A percentile compares a stretch with the other conserved stretches of the same genome.
Conservation (phyloP, 2,329 filamentous ascomycete genomes). For the Botrytis galanthina region DNA sequence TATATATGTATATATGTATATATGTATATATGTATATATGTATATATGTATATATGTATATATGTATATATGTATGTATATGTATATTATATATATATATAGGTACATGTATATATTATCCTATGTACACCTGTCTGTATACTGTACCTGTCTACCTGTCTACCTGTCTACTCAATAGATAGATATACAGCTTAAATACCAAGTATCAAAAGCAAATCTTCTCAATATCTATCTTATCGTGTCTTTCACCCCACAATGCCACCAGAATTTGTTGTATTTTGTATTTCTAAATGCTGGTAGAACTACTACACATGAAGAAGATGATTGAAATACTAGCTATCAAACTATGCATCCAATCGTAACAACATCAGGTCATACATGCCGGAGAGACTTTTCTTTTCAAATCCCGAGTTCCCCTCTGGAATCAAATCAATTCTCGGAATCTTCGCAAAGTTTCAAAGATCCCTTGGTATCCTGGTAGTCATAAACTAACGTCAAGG, state of each 20-base stretch:
- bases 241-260: background rate
- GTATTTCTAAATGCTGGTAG: no score
- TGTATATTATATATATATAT: background rate
- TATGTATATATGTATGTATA: no score
- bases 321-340: background rate
- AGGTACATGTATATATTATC: background rate
- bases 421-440: background rate
- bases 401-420: slow-evolving; percentile 6
- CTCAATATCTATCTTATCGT: background rate
- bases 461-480: background rate
- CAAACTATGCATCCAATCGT: background rate
- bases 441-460: slow-evolving; percentile 2
- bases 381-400: background rate
- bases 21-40: no score
- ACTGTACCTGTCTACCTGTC: no score
- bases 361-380: background rate
- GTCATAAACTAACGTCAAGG: background rate
- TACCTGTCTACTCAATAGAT: no score
- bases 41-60: no score
- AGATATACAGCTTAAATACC: background rate
- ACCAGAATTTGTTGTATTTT: no score
- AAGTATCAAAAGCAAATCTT: background rate
- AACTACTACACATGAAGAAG: background rate
- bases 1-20: no score
- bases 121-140: no score